phyloP scores from a whole-genome alignment of 306 rosid species.

The Alnus glutinosa region DNA sequence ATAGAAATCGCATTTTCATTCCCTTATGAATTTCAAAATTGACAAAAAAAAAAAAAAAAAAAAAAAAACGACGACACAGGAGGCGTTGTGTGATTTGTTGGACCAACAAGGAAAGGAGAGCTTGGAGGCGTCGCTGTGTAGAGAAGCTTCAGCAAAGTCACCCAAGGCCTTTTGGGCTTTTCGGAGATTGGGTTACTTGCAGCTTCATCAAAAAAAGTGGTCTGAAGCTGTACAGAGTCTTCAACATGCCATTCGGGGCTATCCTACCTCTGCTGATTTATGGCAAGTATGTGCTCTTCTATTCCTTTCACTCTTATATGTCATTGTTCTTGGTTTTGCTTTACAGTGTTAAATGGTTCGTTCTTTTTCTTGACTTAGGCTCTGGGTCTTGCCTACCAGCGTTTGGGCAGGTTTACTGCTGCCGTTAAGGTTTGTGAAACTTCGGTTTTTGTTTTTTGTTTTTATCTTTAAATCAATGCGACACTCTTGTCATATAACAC shows the following conservation, averaged over 20 bases:
- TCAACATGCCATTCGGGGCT: slow-evolving; percentile 89
- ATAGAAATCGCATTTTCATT: neutral
- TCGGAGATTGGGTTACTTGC: slow-evolving; percentile 83
- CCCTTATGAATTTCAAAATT: neutral
- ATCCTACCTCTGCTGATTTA: slow-evolving; percentile 69
- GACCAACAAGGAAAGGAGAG: slow-evolving; percentile 66
- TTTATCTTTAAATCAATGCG: too few relatives aligned
- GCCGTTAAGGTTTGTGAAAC: slow-evolving; percentile 63
- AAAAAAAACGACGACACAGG: slow-evolving; percentile 29
- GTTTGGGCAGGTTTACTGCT: slow-evolving; percentile 89
- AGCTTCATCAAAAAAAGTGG: slow-evolving; percentile 72
- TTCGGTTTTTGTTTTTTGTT: neutral
- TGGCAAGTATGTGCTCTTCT: slow-evolving; percentile 67
- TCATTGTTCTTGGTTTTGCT: slow-evolving; percentile 10
- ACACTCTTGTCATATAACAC: neutral
- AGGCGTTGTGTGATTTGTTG: slow-evolving; percentile 73
- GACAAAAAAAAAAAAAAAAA: neutral
- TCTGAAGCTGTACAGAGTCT: slow-evolving; percentile 81
- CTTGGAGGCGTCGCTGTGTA: slow-evolving; percentile 69
- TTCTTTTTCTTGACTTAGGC: slow-evolving; percentile 48
- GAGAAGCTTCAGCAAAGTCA: slow-evolving; percentile 66
- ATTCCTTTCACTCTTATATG: slow-evolving; percentile 5
- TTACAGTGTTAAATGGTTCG: slow-evolving; percentile 8
- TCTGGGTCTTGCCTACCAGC: slow-evolving; percentile 91
- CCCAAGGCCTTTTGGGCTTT: slow-evolving; percentile 95